Conservation (phyloP, 2,329 filamentous ascomycete species). For the Neonectria coccinea region DNA sequence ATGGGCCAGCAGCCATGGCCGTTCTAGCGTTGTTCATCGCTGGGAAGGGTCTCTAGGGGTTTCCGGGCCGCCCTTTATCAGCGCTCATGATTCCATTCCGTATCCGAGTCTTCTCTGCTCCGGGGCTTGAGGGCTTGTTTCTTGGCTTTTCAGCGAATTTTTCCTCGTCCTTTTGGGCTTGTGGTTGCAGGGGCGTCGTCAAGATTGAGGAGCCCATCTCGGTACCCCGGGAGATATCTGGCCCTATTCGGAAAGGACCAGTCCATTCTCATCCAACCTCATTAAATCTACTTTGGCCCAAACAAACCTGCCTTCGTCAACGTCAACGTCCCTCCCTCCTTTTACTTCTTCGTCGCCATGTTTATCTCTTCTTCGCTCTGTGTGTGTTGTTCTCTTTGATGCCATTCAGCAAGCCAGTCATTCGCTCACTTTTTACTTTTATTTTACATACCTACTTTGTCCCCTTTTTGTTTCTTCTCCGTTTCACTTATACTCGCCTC, state of each 20-base stretch:
- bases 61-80: background rate
- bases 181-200: background rate
- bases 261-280: conserved; percentile 10
- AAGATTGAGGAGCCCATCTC: conserved; percentile 9
- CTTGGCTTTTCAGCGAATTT: background rate
- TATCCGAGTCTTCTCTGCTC: background rate
- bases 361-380: background rate
- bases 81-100: background rate
- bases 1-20: conserved; percentile 31
- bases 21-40: conserved; percentile 1
- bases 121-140: background rate
- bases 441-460: background rate
- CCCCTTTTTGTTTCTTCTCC: background rate
- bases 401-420: conserved; percentile 11
- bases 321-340: background rate
- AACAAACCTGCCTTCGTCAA: background rate
- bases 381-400: conserved; percentile 1
- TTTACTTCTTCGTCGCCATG: background rate
- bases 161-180: background rate
- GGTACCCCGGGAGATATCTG: conserved; percentile 12
- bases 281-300: conserved; percentile 4
- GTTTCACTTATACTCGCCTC: conserved; percentile 14
- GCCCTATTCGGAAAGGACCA: conserved; percentile 7
- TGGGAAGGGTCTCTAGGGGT: background rate
- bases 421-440: background rate